These are phyloP conservation scores for Biscutella laevigata DNA, from an alignment of 441 rosid genomes.

Conservation along the genomic window DNA sequence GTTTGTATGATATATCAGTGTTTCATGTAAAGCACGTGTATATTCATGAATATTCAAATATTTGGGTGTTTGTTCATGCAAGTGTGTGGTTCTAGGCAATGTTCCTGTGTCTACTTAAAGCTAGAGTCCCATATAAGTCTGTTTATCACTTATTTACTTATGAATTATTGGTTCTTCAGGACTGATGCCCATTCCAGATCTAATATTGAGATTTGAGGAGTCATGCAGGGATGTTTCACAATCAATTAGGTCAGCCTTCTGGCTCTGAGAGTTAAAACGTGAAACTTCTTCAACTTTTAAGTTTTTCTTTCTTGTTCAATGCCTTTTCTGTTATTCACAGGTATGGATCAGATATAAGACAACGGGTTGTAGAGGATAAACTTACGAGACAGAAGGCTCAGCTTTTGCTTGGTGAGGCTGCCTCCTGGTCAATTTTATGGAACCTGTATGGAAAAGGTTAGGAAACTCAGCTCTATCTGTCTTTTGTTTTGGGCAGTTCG, in stretches of 20 bases:
- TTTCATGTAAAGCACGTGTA: neutral
- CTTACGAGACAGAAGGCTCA: slow-evolving; percentile 93
- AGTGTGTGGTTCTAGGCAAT: neutral
- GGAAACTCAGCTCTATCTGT: slow-evolving; percentile 24
- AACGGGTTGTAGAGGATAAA: slow-evolving; percentile 85
- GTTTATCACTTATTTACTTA: neutral
- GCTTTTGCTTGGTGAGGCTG: slow-evolving; percentile 90
- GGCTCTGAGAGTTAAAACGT: slow-evolving; percentile 1
- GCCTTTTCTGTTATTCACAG: slow-evolving; percentile 29
- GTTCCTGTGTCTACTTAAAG: too few species aligned
- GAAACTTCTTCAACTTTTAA: neutral
- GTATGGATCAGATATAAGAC: slow-evolving; percentile 60
- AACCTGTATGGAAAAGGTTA: slow-evolving; percentile 90
- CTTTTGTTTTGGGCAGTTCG: slow-evolving; percentile 5
- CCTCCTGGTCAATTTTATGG: slow-evolving; percentile 98
- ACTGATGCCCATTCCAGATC: slow-evolving; percentile 75
- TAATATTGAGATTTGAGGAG: slow-evolving; percentile 74
- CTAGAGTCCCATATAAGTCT: neutral
- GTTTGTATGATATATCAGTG: slow-evolving; percentile 28
- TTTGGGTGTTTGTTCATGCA: slow-evolving; percentile 6
- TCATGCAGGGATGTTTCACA: slow-evolving; percentile 78
- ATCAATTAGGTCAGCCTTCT: slow-evolving; percentile 60
- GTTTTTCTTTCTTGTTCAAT: neutral
- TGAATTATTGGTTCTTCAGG: slow-evolving; percentile 42
- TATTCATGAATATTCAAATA: neutral